phyloP scores from a whole-genome alignment of 2,329 filamentous ascomycete species.

The Ophiocordyceps camponoti-saundersi region DNA sequence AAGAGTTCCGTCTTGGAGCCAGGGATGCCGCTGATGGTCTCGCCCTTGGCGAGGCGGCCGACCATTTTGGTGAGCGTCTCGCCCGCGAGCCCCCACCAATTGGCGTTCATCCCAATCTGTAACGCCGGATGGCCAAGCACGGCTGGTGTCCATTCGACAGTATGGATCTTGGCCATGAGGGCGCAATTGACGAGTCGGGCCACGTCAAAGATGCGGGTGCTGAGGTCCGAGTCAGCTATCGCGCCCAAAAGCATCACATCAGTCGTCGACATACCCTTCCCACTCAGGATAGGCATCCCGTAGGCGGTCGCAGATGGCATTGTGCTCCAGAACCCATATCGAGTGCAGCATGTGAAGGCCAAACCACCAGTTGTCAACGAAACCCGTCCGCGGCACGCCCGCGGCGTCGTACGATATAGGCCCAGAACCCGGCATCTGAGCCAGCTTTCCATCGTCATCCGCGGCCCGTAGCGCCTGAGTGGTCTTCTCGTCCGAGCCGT shows the following conservation, averaged over 20 bases:
- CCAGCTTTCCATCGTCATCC: not conserved
- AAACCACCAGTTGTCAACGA: constrained; percentile 1
- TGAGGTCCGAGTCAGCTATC: not conserved
- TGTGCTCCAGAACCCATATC: constrained; percentile 1
- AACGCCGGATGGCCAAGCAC: constrained; percentile 23
- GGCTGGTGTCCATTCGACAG: constrained; percentile 29
- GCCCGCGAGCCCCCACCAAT: constrained; percentile 1
- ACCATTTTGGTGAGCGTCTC: not conserved
- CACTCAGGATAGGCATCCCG: not conserved
- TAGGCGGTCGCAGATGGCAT: not conserved
- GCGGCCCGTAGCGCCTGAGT: not conserved
- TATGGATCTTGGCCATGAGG: constrained; percentile 31
- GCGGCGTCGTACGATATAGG: not conserved
- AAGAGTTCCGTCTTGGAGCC: not conserved
- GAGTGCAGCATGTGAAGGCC: not conserved
- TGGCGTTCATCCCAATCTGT: not conserved
- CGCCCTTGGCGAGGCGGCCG: not conserved
- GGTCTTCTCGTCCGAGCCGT: not conserved
- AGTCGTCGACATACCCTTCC: not conserved
- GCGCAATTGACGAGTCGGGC: constrained; percentile 21
- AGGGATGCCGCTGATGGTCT: not conserved
- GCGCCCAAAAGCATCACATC: not conserved
- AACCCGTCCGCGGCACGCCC: not conserved
- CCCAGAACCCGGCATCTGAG: no score
- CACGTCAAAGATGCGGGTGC: not conserved